phyloP scores from a whole-genome alignment of 495 filamentous ascomycete genomes.

The Neurospora sublineolata region DNA sequence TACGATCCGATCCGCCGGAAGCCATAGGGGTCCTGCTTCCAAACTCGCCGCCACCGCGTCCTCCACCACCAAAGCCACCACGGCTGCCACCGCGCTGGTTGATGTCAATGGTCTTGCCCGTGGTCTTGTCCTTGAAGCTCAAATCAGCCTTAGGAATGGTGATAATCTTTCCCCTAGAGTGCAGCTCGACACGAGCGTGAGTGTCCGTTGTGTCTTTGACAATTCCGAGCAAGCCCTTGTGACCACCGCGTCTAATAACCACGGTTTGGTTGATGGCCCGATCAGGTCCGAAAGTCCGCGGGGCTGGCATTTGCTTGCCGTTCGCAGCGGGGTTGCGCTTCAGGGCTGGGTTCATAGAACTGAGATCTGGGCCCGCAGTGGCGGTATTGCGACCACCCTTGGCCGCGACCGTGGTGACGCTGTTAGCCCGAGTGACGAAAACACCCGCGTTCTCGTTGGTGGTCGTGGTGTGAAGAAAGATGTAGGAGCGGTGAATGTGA shows the following conservation, averaged over 20 bases:
- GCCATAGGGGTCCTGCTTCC: slow-evolving; percentile 59
- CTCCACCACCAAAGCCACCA: slow-evolving; percentile 37
- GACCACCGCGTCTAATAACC: slow-evolving; percentile 65
- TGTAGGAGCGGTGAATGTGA: slow-evolving; percentile 79
- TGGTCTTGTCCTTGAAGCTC: slow-evolving; percentile 70
- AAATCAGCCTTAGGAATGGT: slow-evolving; percentile 67
- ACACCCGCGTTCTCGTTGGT: slow-evolving; percentile 81
- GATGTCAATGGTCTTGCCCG: slow-evolving; percentile 60
- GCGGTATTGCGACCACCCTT: slow-evolving; percentile 70
- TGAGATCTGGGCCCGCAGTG: slow-evolving; percentile 58
- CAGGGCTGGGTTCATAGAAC: slow-evolving; percentile 85
- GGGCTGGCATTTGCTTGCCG: slow-evolving; percentile 59
- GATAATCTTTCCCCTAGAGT: slow-evolving; percentile 81
- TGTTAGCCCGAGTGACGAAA: slow-evolving; percentile 75
- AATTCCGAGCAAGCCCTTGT: slow-evolving; percentile 89
- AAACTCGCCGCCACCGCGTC: slow-evolving; percentile 31
- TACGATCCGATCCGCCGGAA: slow-evolving; percentile 47
- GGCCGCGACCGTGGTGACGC: slow-evolving; percentile 77
- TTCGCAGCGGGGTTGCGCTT: slow-evolving; percentile 44
- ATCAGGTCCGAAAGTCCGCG: slow-evolving; percentile 66
- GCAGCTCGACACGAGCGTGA: slow-evolving; percentile 79
- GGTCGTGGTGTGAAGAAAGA: slow-evolving; percentile 78
- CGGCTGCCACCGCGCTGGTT: slow-evolving; percentile 50
- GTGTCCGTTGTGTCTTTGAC: slow-evolving; percentile 84
- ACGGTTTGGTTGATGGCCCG: slow-evolving; percentile 86